Evolutionary conservation across 768 basidiomycete species (phyloP).

Genomic region (Collybiopsis luxurians): DNA sequence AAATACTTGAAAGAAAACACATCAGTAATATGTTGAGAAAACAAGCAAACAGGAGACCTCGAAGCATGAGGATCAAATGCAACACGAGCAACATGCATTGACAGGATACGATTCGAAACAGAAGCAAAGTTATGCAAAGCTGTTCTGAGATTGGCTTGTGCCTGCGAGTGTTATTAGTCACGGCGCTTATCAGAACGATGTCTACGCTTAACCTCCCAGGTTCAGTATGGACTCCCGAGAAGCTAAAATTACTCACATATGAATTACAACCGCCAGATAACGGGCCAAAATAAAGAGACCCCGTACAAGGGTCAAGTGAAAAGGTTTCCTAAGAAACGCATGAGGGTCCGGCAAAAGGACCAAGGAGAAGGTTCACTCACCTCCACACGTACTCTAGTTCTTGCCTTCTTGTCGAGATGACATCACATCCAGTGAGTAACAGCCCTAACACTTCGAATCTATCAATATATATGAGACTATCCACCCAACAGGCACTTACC

Average conservation of each 20-base stretch:
- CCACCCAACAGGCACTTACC: too few species aligned
- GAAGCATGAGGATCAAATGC: slow-evolving; percentile 1
- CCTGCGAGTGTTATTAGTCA: neutral
- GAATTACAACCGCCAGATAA: neutral
- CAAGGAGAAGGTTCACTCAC: neutral
- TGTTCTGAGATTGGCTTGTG: neutral
- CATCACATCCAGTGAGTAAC: neutral
- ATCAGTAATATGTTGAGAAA: neutral
- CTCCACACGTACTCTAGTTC: neutral
- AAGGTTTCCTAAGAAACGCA: neutral
- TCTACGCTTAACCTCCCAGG: neutral
- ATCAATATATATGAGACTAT: too few species aligned
- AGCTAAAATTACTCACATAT: neutral
- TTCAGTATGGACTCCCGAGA: neutral
- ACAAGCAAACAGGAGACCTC: neutral
- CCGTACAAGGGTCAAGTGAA: neutral
- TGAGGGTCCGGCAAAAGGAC: neutral
- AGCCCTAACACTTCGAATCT: neutral
- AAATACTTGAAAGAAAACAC: too few species aligned
- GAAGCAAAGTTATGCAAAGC: neutral
- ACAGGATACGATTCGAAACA: neutral
- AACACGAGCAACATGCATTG: neutral
- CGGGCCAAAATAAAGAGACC: neutral
- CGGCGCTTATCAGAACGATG: neutral
- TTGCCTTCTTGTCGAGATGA: neutral